These are phyloP conservation scores for Leishmania arabica DNA, from an alignment of 208 protist species.

Conservation along the genomic window DNA sequence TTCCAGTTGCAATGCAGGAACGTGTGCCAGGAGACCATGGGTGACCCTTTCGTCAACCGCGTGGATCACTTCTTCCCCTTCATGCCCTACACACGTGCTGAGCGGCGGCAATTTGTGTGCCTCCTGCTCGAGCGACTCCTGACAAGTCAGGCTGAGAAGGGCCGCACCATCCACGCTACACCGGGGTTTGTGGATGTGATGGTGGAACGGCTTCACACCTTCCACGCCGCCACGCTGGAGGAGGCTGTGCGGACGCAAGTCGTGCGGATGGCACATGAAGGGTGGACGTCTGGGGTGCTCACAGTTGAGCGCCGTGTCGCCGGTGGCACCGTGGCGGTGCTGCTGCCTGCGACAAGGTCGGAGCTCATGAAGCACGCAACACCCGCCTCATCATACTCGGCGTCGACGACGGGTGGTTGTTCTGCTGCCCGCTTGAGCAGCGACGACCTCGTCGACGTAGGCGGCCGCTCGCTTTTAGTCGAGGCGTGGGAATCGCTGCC, in stretches of 20 bases:
- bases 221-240: constrained; percentile 80
- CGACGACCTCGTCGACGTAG: not conserved
- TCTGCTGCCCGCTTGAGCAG: not conserved
- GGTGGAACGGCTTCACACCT: constrained; percentile 49
- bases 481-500: constrained; percentile 32
- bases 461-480: constrained; percentile 8
- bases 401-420: not conserved
- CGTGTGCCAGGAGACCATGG: constrained; percentile 49
- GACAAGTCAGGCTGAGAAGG: constrained; percentile 46
- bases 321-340: constrained; percentile 16
- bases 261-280: constrained; percentile 43
- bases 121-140: constrained; percentile 72
- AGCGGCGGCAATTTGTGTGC: constrained; percentile 63
- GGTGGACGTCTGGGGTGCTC: constrained; percentile 55
- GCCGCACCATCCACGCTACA: constrained; percentile 49
- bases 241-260: constrained; percentile 65
- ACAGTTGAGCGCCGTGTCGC: constrained; percentile 47
- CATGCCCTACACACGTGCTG: constrained; percentile 69
- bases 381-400: not conserved
- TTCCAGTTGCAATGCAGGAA: constrained; percentile 55
- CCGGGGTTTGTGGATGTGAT: constrained; percentile 57
- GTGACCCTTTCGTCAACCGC: constrained; percentile 87
- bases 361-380: not conserved
- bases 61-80: constrained; percentile 85
- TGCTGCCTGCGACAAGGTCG: constrained; percentile 15